These are phyloP conservation scores for Steccherinum ochraceum DNA, from an alignment of 768 basidiomycete species.

Conservation along the genomic window DNA sequence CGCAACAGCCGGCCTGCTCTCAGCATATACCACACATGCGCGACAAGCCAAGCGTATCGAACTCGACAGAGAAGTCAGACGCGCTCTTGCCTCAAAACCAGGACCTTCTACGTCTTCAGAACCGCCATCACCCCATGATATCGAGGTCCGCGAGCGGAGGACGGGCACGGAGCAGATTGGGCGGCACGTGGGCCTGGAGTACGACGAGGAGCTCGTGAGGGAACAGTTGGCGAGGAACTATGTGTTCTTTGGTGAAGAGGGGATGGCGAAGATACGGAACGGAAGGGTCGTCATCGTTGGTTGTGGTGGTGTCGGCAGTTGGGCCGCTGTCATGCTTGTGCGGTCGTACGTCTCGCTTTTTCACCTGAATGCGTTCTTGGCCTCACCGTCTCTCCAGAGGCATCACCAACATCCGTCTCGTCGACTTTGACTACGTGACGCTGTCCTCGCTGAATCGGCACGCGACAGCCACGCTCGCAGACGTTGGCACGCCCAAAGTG, in stretches of 20 bases:
- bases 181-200: slow-evolving; percentile 23
- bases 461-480: slow-evolving; percentile 79
- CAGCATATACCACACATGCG: slow-evolving; percentile 47
- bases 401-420: slow-evolving; percentile 67
- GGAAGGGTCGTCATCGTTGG: slow-evolving; percentile 85
- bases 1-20: slow-evolving; percentile 52
- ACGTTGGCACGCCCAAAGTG: slow-evolving; percentile 94
- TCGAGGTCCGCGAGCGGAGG: slow-evolving; percentile 3
- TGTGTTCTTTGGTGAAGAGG: slow-evolving; percentile 87
- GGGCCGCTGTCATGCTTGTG: slow-evolving; percentile 91
- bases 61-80: slow-evolving; percentile 51
- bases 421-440: slow-evolving; percentile 96
- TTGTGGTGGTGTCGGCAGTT: slow-evolving; percentile 95
- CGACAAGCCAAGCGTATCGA: slow-evolving; percentile 40
- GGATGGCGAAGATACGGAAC: slow-evolving; percentile 71
- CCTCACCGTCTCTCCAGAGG: slow-evolving; percentile 39
- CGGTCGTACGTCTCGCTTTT: slow-evolving; percentile 59
- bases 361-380: neutral
- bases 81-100: slow-evolving; percentile 33
- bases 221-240: slow-evolving; percentile 94
- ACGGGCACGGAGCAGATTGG: neutral
- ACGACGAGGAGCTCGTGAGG: slow-evolving; percentile 74
- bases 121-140: neutral
- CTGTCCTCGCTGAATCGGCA: slow-evolving; percentile 93
- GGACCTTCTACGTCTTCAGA: neutral